A percentile compares a stretch with the other conserved stretches of the same genome.
Conservation (phyloP, 495 filamentous ascomycete genomes). For the Sporormia fimetaria region DNA sequence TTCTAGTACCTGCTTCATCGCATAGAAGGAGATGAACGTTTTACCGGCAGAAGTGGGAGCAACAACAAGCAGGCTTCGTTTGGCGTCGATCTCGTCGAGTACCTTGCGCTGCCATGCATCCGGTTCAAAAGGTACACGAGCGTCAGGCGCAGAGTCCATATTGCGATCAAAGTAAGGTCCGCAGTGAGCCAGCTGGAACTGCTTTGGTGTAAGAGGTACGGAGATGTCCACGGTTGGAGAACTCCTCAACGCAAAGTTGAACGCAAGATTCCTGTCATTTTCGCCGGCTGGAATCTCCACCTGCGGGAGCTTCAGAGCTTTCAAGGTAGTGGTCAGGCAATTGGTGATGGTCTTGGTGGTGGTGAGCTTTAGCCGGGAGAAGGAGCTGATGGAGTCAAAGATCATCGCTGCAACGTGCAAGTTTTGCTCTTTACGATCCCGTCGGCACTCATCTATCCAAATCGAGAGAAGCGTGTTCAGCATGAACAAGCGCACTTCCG, state of each 20-base stretch:
- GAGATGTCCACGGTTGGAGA: slow-evolving; percentile 14
- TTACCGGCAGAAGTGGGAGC: slow-evolving; percentile 65
- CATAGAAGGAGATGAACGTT: slow-evolving; percentile 59
- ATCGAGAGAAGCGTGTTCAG: slow-evolving; percentile 35
- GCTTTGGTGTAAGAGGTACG: slow-evolving; percentile 28
- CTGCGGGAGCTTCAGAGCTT: slow-evolving; percentile 29
- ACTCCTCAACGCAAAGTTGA: slow-evolving; percentile 29
- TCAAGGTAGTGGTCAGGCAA: slow-evolving; percentile 23
- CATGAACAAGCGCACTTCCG: slow-evolving; percentile 40
- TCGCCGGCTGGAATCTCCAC: slow-evolving; percentile 11
- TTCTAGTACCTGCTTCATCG: slow-evolving; percentile 63
- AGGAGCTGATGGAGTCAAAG: slow-evolving; percentile 16
- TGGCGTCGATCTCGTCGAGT: slow-evolving; percentile 57
- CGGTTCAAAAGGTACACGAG: slow-evolving; percentile 56
- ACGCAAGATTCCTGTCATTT: slow-evolving; percentile 32
- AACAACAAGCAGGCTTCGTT: slow-evolving; percentile 59
- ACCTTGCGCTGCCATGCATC: slow-evolving; percentile 68
- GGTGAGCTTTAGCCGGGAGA: slow-evolving; percentile 16
- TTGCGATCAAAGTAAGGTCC: slow-evolving; percentile 64
- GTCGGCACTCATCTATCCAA: slow-evolving; percentile 26
- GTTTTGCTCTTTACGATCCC: slow-evolving; percentile 20
- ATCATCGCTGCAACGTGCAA: slow-evolving; percentile 27
- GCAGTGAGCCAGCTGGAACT: slow-evolving; percentile 56
- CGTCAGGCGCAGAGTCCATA: slow-evolving; percentile 55
- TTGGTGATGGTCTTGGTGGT: slow-evolving; percentile 31